Evolutionary conservation across 2,329 filamentous ascomycete genomes (phyloP), one percentile per base, ranked within the genome.

Genomic region (Alternaria sp.): DNA sequence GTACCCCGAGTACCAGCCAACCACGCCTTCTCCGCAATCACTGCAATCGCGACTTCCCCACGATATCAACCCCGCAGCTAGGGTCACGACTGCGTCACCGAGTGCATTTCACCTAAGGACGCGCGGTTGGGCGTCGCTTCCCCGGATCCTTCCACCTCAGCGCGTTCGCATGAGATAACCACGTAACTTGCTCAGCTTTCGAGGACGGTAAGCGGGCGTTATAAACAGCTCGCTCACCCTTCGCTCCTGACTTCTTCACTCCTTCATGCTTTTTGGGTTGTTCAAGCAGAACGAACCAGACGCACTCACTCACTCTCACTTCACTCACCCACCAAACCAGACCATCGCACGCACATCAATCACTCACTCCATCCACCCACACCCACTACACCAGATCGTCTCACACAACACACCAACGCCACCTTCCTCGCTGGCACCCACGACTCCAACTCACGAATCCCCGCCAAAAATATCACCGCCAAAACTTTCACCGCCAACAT

Each of bases 401-500:
- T 11, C 37, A 41, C 9, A 41, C 15, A 41, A 0, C 37, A 41
- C 37, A 18, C 15, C 4, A 41, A 18, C n/a, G 3, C 37, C n/a
- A 41, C 37, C 37, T 11, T 41, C n/a, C 15, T 2, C 1, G 0
- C 4, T 11, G n/a, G n/a, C 8, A 41, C n/a, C 37, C 9, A 10
- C 37, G 9, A 41, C 4, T 0, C 3, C 8, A 41, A 18, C n/a
- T 1, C 8, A 3, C 2, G 0, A 18, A 41, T 18, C n/a, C 0
- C 37, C 4, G 1, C 37, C 37, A 41, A 6, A 41, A 18, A 18
- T 41, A 15, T 18, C 37, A 0, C 37, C 37, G 18, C 37, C 37
- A 18, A 41, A n/a, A n/a, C n/a, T n/a, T n/a, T n/a, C 37, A 0
- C 37, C 37, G 18, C 37, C 37, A 18, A 41, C 4, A 41, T 41